Evolutionary conservation across 257 asterid genomes (phyloP).

Genomic region (Lavandula angustifolia): DNA sequence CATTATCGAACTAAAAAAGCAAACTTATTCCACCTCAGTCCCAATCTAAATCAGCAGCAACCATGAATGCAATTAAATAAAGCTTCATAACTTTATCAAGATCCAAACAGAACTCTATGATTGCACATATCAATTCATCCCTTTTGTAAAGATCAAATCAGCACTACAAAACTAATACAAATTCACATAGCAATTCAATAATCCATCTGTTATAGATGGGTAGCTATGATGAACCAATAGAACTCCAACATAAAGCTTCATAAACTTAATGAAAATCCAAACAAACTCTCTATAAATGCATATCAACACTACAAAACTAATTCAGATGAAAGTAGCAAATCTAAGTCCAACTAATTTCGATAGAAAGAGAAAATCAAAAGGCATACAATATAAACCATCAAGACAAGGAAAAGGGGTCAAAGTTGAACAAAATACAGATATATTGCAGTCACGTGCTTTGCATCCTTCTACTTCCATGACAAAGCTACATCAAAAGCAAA

Average conservation of each 20-base stretch:
- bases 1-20: constrained; percentile 12
- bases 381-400: constrained; percentile 14
- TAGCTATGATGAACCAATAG: background rate
- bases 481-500: constrained; percentile 1
- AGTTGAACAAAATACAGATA: constrained; percentile 1
- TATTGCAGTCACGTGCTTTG: constrained; percentile 4
- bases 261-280: no score
- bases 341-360: no score
- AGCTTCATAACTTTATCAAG: constrained; percentile 1
- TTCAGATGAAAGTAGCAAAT: no score
- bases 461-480: constrained; percentile 7
- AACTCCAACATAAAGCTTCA: background rate
- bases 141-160: background rate
- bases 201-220: background rate
- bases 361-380: constrained; percentile 9
- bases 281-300: no score
- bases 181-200: background rate
- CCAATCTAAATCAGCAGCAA: no score
- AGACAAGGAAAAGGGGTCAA: constrained; percentile 22
- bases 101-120: background rate
- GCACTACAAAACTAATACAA: background rate
- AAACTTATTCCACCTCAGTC: constrained; percentile 6
- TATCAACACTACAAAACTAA: no score
- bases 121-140: constrained; percentile 2
- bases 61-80: constrained; percentile 12